Percentiles rank a stretch among this genome's conserved stretches.
Evolutionary conservation across 306 rosid species (phyloP).

Genomic region (Biancaea sappan): DNA sequence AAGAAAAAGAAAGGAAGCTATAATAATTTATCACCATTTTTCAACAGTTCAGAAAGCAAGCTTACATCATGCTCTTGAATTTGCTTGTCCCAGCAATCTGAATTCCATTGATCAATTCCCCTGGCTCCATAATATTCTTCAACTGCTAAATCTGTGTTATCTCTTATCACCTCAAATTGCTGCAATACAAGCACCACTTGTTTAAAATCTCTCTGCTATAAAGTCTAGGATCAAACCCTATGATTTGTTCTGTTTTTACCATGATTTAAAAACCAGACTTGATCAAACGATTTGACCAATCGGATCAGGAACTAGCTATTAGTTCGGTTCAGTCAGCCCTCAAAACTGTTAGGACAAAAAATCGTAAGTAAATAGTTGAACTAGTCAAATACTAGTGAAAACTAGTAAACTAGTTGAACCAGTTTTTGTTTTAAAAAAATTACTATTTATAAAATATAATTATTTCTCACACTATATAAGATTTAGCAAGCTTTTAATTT

Average conservation of each 20-base stretch:
- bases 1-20: background rate
- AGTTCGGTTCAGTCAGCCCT: too few species aligned
- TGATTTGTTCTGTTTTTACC: background rate
- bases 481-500: too few species aligned
- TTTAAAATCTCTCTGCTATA: background rate
- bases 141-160: slow-evolving; percentile 48
- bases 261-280: too few species aligned
- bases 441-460: too few species aligned
- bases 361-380: too few species aligned
- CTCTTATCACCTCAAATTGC: slow-evolving; percentile 59
- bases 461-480: too few species aligned
- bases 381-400: too few species aligned
- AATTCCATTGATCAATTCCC: slow-evolving; percentile 67
- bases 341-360: too few species aligned
- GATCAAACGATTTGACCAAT: too few species aligned
- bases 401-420: too few species aligned
- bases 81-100: slow-evolving; percentile 57
- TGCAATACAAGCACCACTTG: slow-evolving; percentile 39
- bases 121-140: slow-evolving; percentile 63
- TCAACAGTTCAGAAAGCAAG: slow-evolving; percentile 12
- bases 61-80: slow-evolving; percentile 55
- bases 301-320: too few species aligned
- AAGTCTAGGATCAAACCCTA: background rate
- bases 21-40: background rate
- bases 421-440: too few species aligned